A percentile compares a stretch with the other conserved stretches of the same genome.
Evolutionary conservation across 2,329 filamentous ascomycete genomes (phyloP).

Genomic region (Venturiaceae sp.): DNA sequence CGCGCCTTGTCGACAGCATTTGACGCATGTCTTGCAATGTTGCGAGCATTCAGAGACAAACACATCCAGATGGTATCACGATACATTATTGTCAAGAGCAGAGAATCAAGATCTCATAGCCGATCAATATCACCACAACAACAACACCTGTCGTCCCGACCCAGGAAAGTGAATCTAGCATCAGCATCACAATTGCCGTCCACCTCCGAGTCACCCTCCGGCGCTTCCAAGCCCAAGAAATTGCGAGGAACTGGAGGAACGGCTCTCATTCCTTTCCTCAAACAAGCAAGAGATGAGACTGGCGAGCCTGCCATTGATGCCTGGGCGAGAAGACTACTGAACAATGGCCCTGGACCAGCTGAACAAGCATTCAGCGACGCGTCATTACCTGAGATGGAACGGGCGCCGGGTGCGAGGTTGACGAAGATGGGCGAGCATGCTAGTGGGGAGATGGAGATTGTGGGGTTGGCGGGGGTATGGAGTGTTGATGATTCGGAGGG

Average conservation of each 20-base stretch:
- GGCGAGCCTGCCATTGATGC: constrained; percentile 75
- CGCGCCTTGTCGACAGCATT: constrained; percentile 67
- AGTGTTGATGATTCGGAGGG: constrained; percentile 74
- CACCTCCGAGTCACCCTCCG: no score
- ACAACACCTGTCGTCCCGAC: not conserved
- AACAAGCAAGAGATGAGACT: constrained; percentile 94
- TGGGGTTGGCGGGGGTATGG: constrained; percentile 78
- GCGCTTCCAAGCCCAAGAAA: constrained; percentile 33
- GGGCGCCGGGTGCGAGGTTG: constrained; percentile 36
- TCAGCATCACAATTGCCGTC: not conserved
- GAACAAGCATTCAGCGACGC: constrained; percentile 6
- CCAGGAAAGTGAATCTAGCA: constrained; percentile 48
- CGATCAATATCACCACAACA: constrained; percentile 38
- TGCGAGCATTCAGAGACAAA: constrained; percentile 75
- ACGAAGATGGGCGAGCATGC: constrained; percentile 44
- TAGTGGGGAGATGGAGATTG: constrained; percentile 46
- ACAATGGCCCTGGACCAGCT: constrained; percentile 35
- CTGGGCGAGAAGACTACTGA: constrained; percentile 51
- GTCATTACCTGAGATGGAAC: constrained; percentile 24
- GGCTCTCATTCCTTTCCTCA: constrained; percentile 87
- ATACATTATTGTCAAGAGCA: constrained; percentile 86
- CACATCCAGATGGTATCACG: constrained; percentile 94
- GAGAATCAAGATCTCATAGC: constrained; percentile 58
- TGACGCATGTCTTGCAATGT: constrained; percentile 77
- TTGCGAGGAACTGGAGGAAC: constrained; percentile 89